Conservation (phyloP, 2,329 filamentous ascomycete species). For the Zalaria sp. region DNA sequence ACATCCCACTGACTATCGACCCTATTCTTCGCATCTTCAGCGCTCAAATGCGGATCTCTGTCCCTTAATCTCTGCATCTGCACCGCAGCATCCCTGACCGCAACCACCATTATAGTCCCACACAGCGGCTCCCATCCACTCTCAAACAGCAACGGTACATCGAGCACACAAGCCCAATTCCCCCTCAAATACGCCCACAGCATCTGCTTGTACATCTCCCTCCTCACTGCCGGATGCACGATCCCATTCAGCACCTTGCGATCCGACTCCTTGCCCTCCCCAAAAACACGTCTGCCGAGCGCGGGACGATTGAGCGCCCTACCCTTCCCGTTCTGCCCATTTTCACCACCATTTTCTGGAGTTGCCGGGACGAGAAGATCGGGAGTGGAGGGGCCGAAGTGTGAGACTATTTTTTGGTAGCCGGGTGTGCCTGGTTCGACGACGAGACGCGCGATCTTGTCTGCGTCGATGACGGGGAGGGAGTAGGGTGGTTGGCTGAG, state of each 20-base stretch:
- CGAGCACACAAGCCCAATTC: constrained; percentile 78
- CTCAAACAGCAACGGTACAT: constrained; percentile 88
- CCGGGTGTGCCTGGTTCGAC: constrained; percentile 82
- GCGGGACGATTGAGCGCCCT: constrained; percentile 73
- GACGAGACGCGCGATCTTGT: constrained; percentile 80
- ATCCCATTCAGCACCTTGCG: constrained; percentile 72
- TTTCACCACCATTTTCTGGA: constrained; percentile 25
- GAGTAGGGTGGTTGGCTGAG: constrained; percentile 69
- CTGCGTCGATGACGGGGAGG: constrained; percentile 86
- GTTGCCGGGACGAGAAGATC: constrained; percentile 60
- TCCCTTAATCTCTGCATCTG: constrained; percentile 69
- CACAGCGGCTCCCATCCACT: constrained; percentile 73
- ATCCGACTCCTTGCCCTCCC: constrained; percentile 59
- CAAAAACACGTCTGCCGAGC: constrained; percentile 76
- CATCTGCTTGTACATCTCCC: constrained; percentile 65
- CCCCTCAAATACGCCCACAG: constrained; percentile 60
- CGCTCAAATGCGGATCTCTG: constrained; percentile 62
- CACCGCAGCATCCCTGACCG: constrained; percentile 60
- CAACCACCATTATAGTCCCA: constrained; percentile 75
- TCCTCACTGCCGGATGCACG: constrained; percentile 79
- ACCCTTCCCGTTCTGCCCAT: constrained; percentile 47
- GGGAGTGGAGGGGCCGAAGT: constrained; percentile 73
- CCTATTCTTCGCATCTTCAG: constrained; percentile 77
- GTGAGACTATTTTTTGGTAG: constrained; percentile 65
- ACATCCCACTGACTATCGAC: constrained; percentile 82